Conservation (phyloP, 2,329 filamentous ascomycete species). For the Thielaviopsis populi region DNA sequence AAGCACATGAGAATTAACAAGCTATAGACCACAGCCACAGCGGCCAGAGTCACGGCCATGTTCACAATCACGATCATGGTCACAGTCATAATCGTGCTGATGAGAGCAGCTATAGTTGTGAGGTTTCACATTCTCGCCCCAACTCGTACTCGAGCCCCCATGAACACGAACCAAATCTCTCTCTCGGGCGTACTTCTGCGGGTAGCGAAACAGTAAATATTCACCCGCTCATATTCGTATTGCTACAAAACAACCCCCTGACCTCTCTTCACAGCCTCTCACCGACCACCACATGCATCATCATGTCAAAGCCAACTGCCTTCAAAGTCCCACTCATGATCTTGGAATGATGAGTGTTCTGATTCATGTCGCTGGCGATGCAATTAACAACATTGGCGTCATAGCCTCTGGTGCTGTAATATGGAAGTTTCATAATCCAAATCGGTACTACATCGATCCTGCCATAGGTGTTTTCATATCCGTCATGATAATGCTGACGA, state of each 20-base stretch:
- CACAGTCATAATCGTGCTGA: slow-evolving; percentile 20
- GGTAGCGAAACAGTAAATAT: background rate
- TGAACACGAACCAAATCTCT: slow-evolving; percentile 5
- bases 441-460: slow-evolving; percentile 57
- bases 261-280: background rate
- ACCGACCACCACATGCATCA: slow-evolving; percentile 34
- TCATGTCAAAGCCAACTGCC: slow-evolving; percentile 25
- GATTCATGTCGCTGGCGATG: slow-evolving; percentile 56
- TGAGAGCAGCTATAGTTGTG: slow-evolving; percentile 4
- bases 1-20: background rate
- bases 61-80: slow-evolving; percentile 21
- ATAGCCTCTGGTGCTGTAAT: slow-evolving; percentile 55
- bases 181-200: background rate
- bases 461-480: slow-evolving; percentile 53
- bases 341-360: slow-evolving; percentile 59
- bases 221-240: slow-evolving; percentile 17
- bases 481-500: slow-evolving; percentile 53
- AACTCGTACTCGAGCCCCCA: background rate
- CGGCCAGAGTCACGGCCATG: slow-evolving; percentile 21
- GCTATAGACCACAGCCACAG: slow-evolving; percentile 22
- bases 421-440: slow-evolving; percentile 44
- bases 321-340: slow-evolving; percentile 33
- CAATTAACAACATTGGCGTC: slow-evolving; percentile 62
- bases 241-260: background rate
- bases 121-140: background rate